Percentiles rank a stretch among this genome's conserved stretches.
Evolutionary conservation across 257 asterid species (phyloP).

Genomic region (Solanum sejunctum): DNA sequence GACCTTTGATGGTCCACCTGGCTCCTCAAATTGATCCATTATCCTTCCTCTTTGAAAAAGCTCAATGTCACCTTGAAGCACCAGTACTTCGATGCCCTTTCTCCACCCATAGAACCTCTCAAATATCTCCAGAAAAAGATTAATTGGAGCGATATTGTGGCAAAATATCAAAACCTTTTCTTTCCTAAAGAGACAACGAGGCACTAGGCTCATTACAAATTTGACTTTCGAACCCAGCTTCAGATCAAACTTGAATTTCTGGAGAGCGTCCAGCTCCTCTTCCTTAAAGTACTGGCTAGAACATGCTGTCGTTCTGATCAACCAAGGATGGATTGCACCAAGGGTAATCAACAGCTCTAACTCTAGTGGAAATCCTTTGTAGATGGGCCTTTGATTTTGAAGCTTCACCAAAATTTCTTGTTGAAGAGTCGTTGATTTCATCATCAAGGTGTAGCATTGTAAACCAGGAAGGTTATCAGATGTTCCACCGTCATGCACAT

Average conservation of each 20-base stretch:
- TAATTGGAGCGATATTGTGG: constrained; percentile 91
- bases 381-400: constrained; percentile 63
- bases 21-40: constrained; percentile 90
- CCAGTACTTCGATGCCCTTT: constrained; percentile 74
- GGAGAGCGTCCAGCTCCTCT: constrained; percentile 61
- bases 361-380: constrained; percentile 86
- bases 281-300: constrained; percentile 48
- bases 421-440: constrained; percentile 76
- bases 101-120: constrained; percentile 74
- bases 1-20: constrained; percentile 71
- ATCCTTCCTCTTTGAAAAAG: constrained; percentile 84
- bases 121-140: constrained; percentile 66
- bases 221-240: constrained; percentile 80
- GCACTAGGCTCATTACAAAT: constrained; percentile 88
- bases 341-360: constrained; percentile 81
- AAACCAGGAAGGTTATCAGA: constrained; percentile 79
- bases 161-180: constrained; percentile 85
- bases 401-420: constrained; percentile 59
- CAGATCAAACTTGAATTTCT: constrained; percentile 59
- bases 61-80: constrained; percentile 96
- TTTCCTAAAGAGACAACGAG: constrained; percentile 53
- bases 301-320: constrained; percentile 70
- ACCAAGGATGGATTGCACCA: constrained; percentile 97
- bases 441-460: constrained; percentile 91
- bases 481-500: constrained; percentile 78